Evolutionary conservation across 306 rosid genomes (phyloP).

Genomic region (Begonia fuchsioides): DNA sequence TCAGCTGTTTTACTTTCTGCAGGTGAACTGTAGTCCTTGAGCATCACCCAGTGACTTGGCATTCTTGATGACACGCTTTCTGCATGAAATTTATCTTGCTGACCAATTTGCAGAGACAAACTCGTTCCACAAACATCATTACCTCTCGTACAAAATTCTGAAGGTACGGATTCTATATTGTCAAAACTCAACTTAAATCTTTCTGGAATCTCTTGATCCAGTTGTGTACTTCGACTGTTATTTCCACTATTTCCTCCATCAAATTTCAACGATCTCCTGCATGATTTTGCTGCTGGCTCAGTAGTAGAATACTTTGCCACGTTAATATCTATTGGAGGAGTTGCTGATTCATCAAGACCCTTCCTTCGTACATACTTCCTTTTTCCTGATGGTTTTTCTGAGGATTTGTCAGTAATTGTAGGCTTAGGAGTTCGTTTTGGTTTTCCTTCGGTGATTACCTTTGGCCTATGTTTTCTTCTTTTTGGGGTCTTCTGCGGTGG

Average conservation of each 20-base stretch:
- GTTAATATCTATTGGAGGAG: slow-evolving; percentile 22
- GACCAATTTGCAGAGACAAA: slow-evolving; percentile 14
- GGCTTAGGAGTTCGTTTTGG: slow-evolving; percentile 38
- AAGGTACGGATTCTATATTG: slow-evolving; percentile 16
- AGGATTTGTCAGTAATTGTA: slow-evolving; percentile 22
- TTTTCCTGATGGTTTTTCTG: slow-evolving; percentile 37
- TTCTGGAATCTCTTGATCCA: slow-evolving; percentile 22
- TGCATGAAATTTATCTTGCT: slow-evolving; percentile 11
- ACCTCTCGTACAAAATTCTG: slow-evolving; percentile 13
- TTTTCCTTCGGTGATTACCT: slow-evolving; percentile 62
- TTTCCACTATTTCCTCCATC: slow-evolving; percentile 30
- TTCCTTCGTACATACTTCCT: slow-evolving; percentile 41
- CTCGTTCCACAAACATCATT: slow-evolving; percentile 12
- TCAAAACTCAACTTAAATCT: slow-evolving; percentile 14
- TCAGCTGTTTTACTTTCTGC: slow-evolving; percentile 22
- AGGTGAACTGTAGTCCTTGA: slow-evolving; percentile 5
- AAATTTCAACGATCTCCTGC: slow-evolving; percentile 50
- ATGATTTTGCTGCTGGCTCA: slow-evolving; percentile 25
- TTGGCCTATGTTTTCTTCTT: slow-evolving; percentile 83
- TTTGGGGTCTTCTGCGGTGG: slow-evolving; percentile 53
- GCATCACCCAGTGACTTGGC: slow-evolving; percentile 14
- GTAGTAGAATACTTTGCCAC: slow-evolving; percentile 15
- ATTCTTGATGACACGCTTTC: slow-evolving; percentile 21
- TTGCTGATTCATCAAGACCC: slow-evolving; percentile 24
- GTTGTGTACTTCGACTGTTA: slow-evolving; percentile 19